Base-by-base conservation (phyloP, 2,329 filamentous ascomycete species). In the Berkeleyomyces rouxiae region DNA sequence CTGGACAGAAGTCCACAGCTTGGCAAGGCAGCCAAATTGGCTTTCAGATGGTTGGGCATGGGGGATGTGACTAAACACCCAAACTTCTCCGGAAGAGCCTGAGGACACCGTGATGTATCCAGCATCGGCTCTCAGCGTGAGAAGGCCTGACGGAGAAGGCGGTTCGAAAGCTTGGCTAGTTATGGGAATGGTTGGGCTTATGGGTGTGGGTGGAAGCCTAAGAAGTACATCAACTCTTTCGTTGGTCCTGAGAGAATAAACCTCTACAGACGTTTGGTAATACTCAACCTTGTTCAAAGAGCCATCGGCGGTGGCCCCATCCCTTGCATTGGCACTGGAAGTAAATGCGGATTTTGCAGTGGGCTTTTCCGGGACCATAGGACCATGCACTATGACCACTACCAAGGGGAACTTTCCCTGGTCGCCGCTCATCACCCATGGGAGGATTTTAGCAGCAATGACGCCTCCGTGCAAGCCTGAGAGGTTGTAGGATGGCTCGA, bases 1-100 rank as follows among this genome's bases (percentile, higher is more conserved):
- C 70, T 93, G 88, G 37, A 96, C 77, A 53, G 84, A 85, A 0
- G 93, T 96, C 93, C 93, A 99, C 16, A 95, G 76, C 74, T 99
- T 99, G 23, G 86, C 91, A 62, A 93, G 78, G 68, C 90, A 96
- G 44, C 73, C 76, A 71, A 80, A 85, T 13, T 72, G 70, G 53
- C 75, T 67, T 31, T 74, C 74, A 1, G 72, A 69, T 62, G 73
- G 70, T 7, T 39, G 55, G 11, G 31, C 43, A 49, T 23, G 23
- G 5, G 73, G 67, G 7, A 76, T 71, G 66, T 84, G 80, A 7
- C 78, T 75, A 68, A 81, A 97, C 6, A 96, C 76, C 79, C 87
- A 96, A 55, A 92, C 84, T 74, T 97, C 92, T 10, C 92, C 92
- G 59, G 89, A 96, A 31, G 79, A 75, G 2, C 90, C 90, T 59